Evolutionary conservation across 2,329 filamentous ascomycete species (phyloP).

Genomic region (Magnaporthiopsis incrustans): DNA sequence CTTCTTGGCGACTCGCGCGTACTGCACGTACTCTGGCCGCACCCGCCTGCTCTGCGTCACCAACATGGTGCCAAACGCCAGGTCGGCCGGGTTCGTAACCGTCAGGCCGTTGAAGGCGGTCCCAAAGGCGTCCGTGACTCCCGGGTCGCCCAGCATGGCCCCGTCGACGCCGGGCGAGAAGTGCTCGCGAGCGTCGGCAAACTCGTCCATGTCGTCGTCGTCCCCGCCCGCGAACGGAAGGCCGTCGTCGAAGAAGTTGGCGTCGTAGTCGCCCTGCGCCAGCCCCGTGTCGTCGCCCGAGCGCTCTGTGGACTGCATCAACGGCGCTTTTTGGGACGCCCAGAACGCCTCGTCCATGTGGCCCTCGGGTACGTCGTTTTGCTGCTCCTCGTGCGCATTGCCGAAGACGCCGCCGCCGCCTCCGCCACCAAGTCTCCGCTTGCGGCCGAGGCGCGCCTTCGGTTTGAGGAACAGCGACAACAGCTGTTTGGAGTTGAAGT

Average conservation of each 20-base stretch:
- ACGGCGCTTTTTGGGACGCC: conserved; percentile 62
- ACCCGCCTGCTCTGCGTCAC: conserved; percentile 57
- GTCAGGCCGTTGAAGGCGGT: conserved; percentile 34
- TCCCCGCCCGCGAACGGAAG: conserved; percentile 64
- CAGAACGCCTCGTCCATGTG: conserved; percentile 96
- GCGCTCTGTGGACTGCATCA: conserved; percentile 13
- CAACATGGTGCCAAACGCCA: conserved; percentile 57
- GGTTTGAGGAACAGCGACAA: conserved; percentile 90
- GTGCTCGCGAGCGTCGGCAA: conserved; percentile 73
- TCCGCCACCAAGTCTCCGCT: conserved; percentile 40
- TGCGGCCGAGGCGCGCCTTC: conserved; percentile 71
- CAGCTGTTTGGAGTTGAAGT: conserved; percentile 91
- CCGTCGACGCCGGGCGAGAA: conserved; percentile 44
- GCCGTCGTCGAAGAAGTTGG: conserved; percentile 92
- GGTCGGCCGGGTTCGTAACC: conserved; percentile 33
- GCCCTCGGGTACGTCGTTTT: conserved; percentile 53
- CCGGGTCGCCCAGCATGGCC: conserved; percentile 38
- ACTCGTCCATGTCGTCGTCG: conserved; percentile 62
- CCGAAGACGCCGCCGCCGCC: conserved; percentile 30
- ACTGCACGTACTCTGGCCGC: conserved; percentile 62
- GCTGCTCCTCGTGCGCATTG: conserved; percentile 20
- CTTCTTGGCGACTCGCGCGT: conserved; percentile 62
- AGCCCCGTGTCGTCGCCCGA: conserved; percentile 44
- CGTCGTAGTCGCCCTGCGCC: conserved; percentile 78
- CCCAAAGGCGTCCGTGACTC: conserved; percentile 16